These are phyloP conservation scores for Parietaria judaica DNA, from an alignment of 306 rosid genomes.

Conservation along the genomic window DNA sequence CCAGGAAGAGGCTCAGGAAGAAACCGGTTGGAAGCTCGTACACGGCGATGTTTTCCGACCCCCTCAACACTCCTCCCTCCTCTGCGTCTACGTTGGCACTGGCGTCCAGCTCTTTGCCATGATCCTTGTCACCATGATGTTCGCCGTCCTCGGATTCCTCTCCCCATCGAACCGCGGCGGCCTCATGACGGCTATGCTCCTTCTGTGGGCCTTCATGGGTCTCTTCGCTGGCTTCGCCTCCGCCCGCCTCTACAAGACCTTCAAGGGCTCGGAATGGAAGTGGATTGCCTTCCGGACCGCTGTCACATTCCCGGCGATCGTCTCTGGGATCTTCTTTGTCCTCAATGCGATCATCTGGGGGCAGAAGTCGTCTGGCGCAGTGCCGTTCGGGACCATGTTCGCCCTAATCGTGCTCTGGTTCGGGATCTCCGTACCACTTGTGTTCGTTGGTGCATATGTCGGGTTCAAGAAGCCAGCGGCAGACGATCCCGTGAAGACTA, in stretches of 20 bases:
- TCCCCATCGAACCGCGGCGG: constrained; percentile 99
- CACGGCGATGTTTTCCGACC: constrained; percentile 98
- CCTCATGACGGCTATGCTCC: constrained; percentile 95
- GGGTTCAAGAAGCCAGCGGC: constrained; percentile 97
- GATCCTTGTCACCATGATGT: constrained; percentile 86
- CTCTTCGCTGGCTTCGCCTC: constrained; percentile 82
- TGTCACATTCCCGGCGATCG: constrained; percentile 63
- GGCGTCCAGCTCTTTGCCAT: constrained; percentile 94
- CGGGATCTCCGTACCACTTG: constrained; percentile 97
- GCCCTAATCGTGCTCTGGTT: constrained; percentile 91
- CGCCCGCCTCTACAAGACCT: constrained; percentile 84
- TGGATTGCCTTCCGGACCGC: constrained; percentile 74
- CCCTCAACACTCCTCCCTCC: constrained; percentile 70
- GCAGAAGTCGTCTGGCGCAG: constrained; percentile 96
- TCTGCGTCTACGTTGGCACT: constrained; percentile 89
- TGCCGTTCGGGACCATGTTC: constrained; percentile 97
- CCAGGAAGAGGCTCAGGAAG: constrained; percentile 99
- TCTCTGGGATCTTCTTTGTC: constrained; percentile 64
- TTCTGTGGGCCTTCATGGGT: constrained; percentile 98
- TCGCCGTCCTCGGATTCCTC: constrained; percentile 92
- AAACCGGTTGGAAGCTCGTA: constrained; percentile 99
- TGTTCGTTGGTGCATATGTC: constrained; percentile 81
- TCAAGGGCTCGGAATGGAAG: constrained; percentile 96
- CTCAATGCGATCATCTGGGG: constrained; percentile 88
- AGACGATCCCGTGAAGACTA: constrained; percentile 93